Conservation (phyloP, 2,329 filamentous ascomycete species). For the Fusarium aywerte region DNA sequence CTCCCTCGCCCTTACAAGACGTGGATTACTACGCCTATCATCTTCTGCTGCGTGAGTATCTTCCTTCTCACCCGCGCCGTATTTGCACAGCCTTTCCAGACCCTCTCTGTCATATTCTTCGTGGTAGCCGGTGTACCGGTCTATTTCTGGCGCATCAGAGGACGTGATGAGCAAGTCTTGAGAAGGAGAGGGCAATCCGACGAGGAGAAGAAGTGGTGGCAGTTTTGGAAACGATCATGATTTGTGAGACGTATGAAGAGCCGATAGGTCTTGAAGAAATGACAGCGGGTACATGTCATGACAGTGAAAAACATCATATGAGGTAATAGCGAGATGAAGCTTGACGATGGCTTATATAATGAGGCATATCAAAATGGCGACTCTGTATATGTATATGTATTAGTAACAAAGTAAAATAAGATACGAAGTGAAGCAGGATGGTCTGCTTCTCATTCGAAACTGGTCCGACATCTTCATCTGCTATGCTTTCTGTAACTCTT, state of each 20-base stretch:
- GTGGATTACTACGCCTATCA: slow-evolving; percentile 96
- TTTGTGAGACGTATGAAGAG: not conserved
- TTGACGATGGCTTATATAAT: slow-evolving; percentile 20
- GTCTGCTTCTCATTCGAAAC: not conserved
- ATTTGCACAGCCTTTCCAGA: slow-evolving; percentile 91
- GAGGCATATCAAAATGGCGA: slow-evolving; percentile 21
- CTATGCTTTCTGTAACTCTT: not conserved
- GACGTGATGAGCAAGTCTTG: slow-evolving; percentile 65
- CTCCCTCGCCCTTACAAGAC: slow-evolving; percentile 93
- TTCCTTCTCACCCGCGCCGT: slow-evolving; percentile 90
- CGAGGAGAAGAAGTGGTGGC: slow-evolving; percentile 61
- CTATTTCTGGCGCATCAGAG: slow-evolving; percentile 86
- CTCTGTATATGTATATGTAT: slow-evolving; percentile 19
- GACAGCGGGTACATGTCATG: slow-evolving; percentile 17
- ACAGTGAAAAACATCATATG: slow-evolving; percentile 3
- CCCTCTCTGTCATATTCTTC: slow-evolving; percentile 85
- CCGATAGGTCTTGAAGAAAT: not conserved
- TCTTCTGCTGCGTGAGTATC: slow-evolving; percentile 97
- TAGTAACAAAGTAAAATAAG: slow-evolving; percentile 20
- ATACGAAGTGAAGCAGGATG: not conserved
- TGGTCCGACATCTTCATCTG: not conserved
- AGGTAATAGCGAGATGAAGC: not conserved
- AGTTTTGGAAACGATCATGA: slow-evolving; percentile 65
- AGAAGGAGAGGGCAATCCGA: slow-evolving; percentile 50
- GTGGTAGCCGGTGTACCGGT: slow-evolving; percentile 85